These are phyloP conservation scores for Cystobasidium pallidum DNA, from an alignment of 1,284 basidiomycete genomes.

Conservation along the genomic window DNA sequence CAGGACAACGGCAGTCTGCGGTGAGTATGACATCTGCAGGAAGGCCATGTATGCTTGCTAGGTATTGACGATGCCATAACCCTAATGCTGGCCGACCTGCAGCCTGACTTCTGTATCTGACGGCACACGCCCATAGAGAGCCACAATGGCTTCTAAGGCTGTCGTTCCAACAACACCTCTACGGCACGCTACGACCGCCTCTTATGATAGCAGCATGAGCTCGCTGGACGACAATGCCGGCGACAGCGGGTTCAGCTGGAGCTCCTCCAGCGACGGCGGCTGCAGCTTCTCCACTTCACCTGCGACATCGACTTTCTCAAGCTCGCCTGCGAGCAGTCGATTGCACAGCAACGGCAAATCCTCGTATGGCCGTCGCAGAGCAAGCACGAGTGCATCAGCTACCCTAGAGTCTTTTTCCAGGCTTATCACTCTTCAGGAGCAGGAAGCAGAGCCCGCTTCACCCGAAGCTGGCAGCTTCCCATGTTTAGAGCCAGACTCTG, in stretches of 20 bases:
- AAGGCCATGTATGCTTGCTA: not conserved
- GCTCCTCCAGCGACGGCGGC: constrained; percentile 5
- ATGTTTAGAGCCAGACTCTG: not conserved
- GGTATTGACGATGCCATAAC: not conserved
- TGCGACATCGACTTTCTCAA: constrained; percentile 24
- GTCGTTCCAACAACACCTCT: constrained; percentile 20
- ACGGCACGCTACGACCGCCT: not conserved
- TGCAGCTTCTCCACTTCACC: constrained; percentile 14
- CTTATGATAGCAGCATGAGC: not conserved
- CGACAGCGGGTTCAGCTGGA: constrained; percentile 9
- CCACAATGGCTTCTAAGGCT: not conserved
- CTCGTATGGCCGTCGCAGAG: constrained; percentile 7
- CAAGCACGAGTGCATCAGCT: constrained; percentile 20
- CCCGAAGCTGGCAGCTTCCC: not conserved
- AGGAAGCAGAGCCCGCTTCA: constrained; percentile 5
- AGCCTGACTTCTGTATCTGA: not conserved
- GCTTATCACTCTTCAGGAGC: constrained; percentile 27
- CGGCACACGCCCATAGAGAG: not conserved
- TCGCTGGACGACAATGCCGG: constrained; percentile 7
- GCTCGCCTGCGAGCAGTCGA: constrained; percentile 19
- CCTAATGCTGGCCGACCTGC: not conserved
- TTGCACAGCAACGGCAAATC: constrained; percentile 2
- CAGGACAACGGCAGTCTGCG: not conserved
- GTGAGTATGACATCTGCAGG: not conserved
- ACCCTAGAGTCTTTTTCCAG: constrained; percentile 23